These are phyloP conservation scores for Solanum chacoense DNA, from an alignment of 305 asterid genomes.

Conservation along the genomic window DNA sequence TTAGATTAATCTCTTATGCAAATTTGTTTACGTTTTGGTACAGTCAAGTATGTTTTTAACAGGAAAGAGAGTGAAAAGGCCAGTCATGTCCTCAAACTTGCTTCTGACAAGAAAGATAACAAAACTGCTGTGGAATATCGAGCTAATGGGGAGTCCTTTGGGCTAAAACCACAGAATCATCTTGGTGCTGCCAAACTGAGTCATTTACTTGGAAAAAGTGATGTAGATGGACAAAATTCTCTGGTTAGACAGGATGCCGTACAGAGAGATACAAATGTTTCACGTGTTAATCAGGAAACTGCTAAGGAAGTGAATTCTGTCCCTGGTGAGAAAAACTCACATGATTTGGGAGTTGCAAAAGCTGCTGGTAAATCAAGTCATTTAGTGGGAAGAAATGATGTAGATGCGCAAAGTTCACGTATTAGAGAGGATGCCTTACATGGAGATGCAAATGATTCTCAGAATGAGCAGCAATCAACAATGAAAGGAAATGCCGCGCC, in stretches of 20 bases:
- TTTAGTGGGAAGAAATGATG: neutral
- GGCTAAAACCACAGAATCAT: conserved; percentile 5
- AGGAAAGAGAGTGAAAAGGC: conserved; percentile 21
- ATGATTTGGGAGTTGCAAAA: neutral
- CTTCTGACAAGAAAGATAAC: conserved; percentile 15
- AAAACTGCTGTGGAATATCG: conserved; percentile 5
- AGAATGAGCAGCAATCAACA: neutral
- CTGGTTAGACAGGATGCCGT: neutral
- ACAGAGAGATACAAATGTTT: neutral
- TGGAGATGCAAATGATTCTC: conserved; percentile 7
- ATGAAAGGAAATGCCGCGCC: neutral
- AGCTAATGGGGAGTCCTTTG: conserved; percentile 3
- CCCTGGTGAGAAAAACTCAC: conserved; percentile 17
- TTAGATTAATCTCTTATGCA: conserved; percentile 21
- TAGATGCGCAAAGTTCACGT: neutral
- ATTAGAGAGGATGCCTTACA: neutral
- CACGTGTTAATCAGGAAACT: neutral
- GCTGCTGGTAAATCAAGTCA: neutral
- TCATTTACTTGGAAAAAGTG: neutral
- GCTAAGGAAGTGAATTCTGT: neutral
- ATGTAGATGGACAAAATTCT: neutral
- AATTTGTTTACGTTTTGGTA: conserved; percentile 25
- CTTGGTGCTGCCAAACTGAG: neutral
- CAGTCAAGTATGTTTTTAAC: conserved; percentile 75
- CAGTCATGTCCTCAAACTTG: conserved; percentile 19